These are phyloP conservation scores for Sparassis latifolia DNA, from an alignment of 1,284 basidiomycete genomes.

Conservation along the genomic window DNA sequence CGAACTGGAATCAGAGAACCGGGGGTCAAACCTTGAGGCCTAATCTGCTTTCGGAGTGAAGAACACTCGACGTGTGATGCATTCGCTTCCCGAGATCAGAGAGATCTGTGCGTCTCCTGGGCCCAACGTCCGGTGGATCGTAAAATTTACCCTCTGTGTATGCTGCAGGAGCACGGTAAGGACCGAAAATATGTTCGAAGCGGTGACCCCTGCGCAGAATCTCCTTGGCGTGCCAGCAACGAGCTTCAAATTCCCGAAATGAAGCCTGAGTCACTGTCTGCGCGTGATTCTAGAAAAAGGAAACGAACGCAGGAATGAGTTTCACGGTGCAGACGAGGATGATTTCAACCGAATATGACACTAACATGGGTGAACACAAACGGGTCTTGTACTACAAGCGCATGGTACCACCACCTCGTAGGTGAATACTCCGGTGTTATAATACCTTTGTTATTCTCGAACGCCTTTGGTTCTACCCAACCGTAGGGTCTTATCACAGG, in stretches of 20 bases:
- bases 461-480: too few species aligned
- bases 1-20: too few species aligned
- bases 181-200: background rate
- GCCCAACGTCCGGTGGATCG: too few species aligned
- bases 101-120: too few species aligned
- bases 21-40: too few species aligned
- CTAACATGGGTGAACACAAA: constrained; percentile 41
- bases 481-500: too few species aligned
- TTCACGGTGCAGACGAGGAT: background rate
- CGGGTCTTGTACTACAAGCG: constrained; percentile 38
- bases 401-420: constrained; percentile 7
- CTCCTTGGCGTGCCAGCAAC: background rate
- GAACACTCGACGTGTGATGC: too few species aligned
- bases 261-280: background rate
- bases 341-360: background rate
- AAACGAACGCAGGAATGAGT: background rate
- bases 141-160: too few species aligned
- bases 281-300: background rate
- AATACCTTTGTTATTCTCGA: too few species aligned
- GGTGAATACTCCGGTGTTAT: constrained; percentile 11
- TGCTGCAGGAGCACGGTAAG: background rate
- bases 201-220: background rate
- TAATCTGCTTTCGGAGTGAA: too few species aligned
- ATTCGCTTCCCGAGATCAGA: too few species aligned
- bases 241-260: background rate